Evolutionary conservation across 2,329 filamentous ascomycete genomes (phyloP), one percentile per base, ranked within the genome.

Genomic region (Fusarium virguliforme): DNA sequence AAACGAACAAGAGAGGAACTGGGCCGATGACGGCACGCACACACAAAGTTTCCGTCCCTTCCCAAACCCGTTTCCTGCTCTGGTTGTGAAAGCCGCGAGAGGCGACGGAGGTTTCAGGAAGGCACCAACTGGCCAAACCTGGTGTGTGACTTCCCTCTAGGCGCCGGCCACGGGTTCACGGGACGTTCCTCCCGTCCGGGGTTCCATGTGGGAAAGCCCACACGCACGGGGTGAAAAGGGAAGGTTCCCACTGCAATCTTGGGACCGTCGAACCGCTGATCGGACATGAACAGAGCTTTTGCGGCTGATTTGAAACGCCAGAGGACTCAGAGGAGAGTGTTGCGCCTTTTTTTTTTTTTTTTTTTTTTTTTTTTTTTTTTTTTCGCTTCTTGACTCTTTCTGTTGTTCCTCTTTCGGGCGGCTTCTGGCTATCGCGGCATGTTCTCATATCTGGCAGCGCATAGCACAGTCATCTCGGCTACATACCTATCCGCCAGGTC

Each of bases 71-170:
- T 26, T 41, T 43, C 32, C 55, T 60, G 46, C 7, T 64, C 64
- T 54, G 24, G 37, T 18, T 18, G 18, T 18, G 18, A 37, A 48
- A 32, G 22, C 32, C 26, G 38, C 57, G 51, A 65, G 53, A 71
- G 50, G 60, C 46, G 68, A 59, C 51, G 53, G 53, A 15, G 22
- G 68, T 71, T 71, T 71, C 68, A 71, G 30, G 26, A 18, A 34
- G 37, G 50, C 35, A 48, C 8, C 13, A n/a, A 6, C 26, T n/a
- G 43, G n/a, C 18, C 18, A 18, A 18, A 18, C 18, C 18, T 48
- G 24, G 32, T 38, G 35, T 46, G 56, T 3, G 37, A 30, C 43
- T 48, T 48, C 43, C 43, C 43, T 48, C 26, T 30, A 37, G 58
- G 38, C 57, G 59, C 58, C 55, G 28, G 50, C 54, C 43, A 46